These are phyloP conservation scores for Psidium guajava DNA, from an alignment of 345 rosid genomes.

Conservation along the genomic window DNA sequence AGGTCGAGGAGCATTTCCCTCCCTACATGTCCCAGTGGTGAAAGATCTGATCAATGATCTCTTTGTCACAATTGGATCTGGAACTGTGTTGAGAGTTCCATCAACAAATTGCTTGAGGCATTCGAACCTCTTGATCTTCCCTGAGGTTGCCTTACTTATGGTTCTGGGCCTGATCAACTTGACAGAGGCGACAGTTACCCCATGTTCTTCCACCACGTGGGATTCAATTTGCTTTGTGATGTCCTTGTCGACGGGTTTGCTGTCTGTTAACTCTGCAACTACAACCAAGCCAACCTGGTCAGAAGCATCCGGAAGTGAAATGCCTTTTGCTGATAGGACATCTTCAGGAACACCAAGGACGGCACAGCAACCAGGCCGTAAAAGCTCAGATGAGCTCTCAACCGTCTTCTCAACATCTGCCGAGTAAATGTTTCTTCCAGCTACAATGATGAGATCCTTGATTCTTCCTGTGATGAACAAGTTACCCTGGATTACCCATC, in stretches of 20 bases:
- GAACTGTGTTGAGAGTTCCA: constrained; percentile 30
- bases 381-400: constrained; percentile 40
- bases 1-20: constrained; percentile 31
- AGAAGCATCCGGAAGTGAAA: constrained; percentile 37
- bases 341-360: constrained; percentile 68
- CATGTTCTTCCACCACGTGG: constrained; percentile 53
- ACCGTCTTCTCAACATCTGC: constrained; percentile 63
- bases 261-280: constrained; percentile 57
- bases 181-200: constrained; percentile 36
- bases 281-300: constrained; percentile 62
- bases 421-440: constrained; percentile 62
- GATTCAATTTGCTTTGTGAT: constrained; percentile 25
- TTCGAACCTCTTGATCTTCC: constrained; percentile 67
- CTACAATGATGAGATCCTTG: constrained; percentile 65
- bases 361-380: constrained; percentile 66
- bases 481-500: constrained; percentile 44
- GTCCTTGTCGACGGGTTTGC: constrained; percentile 25
- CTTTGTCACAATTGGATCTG: constrained; percentile 23
- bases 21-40: constrained; percentile 42
- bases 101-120: constrained; percentile 52
- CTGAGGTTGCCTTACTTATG: constrained; percentile 56
- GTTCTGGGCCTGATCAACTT: constrained; percentile 55
- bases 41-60: constrained; percentile 23
- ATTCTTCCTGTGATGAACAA: constrained; percentile 65
- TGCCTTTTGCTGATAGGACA: constrained; percentile 42